phyloP scores from a whole-genome alignment of 2,329 filamentous ascomycete species.

The Beauveria sp. region DNA sequence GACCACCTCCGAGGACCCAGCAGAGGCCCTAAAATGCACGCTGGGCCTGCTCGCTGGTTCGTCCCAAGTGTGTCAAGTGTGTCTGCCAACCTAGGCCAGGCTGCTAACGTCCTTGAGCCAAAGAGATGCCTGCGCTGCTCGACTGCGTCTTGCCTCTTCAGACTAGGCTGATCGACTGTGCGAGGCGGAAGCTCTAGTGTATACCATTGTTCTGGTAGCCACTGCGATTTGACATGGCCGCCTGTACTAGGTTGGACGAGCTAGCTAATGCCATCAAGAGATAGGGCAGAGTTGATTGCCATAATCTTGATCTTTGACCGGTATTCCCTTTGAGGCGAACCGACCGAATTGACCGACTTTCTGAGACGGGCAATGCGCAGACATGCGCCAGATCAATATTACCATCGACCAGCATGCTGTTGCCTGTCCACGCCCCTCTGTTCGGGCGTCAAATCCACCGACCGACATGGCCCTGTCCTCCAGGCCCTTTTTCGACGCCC shows the following conservation, averaged over 20 bases:
- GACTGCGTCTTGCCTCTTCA: slow-evolving; percentile 6
- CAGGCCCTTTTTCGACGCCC: not conserved
- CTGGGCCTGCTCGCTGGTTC: not conserved
- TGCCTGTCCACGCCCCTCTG: not conserved
- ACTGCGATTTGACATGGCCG: not conserved
- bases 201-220: slow-evolving; percentile 1
- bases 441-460: not conserved
- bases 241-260: not conserved
- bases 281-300: not conserved
- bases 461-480: not conserved
- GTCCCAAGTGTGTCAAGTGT: slow-evolving; percentile 2
- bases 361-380: not conserved
- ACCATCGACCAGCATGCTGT: not conserved
- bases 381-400: not conserved
- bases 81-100: not conserved
- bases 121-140: not conserved
- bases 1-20: not conserved
- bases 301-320: not conserved
- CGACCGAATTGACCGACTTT: slow-evolving; percentile 1
- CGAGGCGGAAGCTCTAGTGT: not conserved
- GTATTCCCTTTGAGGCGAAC: not conserved
- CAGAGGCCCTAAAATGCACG: not conserved
- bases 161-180: slow-evolving; percentile 9
- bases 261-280: not conserved
- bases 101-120: not conserved